phyloP scores from a whole-genome alignment of 1,284 basidiomycete species.

The Singerocomus inundabilis region DNA sequence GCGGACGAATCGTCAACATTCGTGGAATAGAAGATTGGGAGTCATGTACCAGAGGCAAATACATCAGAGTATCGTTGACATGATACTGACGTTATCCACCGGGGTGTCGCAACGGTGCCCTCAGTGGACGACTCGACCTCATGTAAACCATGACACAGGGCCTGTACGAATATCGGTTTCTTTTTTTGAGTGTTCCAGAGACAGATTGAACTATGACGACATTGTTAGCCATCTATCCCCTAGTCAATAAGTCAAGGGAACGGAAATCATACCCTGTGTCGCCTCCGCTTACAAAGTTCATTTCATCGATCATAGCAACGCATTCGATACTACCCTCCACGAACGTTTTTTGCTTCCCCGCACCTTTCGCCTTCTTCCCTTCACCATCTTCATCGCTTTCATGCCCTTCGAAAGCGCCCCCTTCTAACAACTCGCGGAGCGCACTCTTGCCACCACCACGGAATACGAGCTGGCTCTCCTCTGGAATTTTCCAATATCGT shows the following conservation, averaged over 20 bases:
- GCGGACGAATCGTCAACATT: constrained; percentile 10
- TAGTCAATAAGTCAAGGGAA: constrained; percentile 14
- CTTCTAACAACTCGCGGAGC: constrained; percentile 78
- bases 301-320: constrained; percentile 93
- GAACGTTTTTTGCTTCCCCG: constrained; percentile 51
- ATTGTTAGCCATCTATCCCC: neutral
- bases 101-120: constrained; percentile 72
- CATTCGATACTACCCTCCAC: constrained; percentile 92
- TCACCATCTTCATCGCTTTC: constrained; percentile 50
- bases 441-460: constrained; percentile 85
- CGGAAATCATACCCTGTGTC: constrained; percentile 81
- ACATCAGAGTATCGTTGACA: constrained; percentile 87
- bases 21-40: neutral
- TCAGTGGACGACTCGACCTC: constrained; percentile 68
- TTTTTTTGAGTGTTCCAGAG: constrained; percentile 96
- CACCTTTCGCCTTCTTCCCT: constrained; percentile 39
- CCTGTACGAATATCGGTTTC: constrained; percentile 87
- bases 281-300: constrained; percentile 89
- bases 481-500: constrained; percentile 95
- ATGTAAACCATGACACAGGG: constrained; percentile 86
- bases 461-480: constrained; percentile 95
- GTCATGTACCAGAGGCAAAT: constrained; percentile 77
- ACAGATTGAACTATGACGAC: constrained; percentile 68
- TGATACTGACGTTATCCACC: constrained; percentile 89
- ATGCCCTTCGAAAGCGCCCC: constrained; percentile 50